These are phyloP conservation scores for Betula pendula DNA, from an alignment of 306 rosid species.

Conservation along the genomic window DNA sequence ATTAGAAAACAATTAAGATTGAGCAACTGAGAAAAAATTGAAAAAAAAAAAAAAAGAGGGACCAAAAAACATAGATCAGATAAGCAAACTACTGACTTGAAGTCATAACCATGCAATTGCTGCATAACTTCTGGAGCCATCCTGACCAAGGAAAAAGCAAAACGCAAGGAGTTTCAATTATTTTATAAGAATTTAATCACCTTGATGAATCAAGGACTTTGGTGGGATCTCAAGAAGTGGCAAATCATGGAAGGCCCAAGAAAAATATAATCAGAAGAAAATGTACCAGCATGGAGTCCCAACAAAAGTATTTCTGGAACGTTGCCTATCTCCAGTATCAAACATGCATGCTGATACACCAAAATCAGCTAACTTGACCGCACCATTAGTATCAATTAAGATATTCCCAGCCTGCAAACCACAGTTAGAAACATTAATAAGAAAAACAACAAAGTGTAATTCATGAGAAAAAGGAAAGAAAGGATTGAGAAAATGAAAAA, in stretches of 20 bases:
- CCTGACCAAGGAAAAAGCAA: slow-evolving; percentile 50
- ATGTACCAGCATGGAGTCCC: slow-evolving; percentile 98
- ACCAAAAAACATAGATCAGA: slow-evolving; percentile 15
- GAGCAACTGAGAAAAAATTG: background rate
- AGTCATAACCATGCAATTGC: slow-evolving; percentile 96
- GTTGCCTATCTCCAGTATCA: slow-evolving; percentile 91
- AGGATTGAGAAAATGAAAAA: slow-evolving; percentile 2
- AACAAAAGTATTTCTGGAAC: slow-evolving; percentile 93
- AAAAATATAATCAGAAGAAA: slow-evolving; percentile 16
- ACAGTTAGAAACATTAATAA: slow-evolving; percentile 29
- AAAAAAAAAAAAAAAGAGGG: background rate
- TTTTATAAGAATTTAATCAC: slow-evolving; percentile 1
- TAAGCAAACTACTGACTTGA: slow-evolving; percentile 65
- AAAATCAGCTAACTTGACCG: slow-evolving; percentile 93
- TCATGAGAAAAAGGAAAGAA: slow-evolving; percentile 3
- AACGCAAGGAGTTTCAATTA: slow-evolving; percentile 11
- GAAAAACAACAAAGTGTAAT: slow-evolving; percentile 16
- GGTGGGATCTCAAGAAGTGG: background rate
- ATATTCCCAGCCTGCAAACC: slow-evolving; percentile 88
- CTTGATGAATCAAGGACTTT: slow-evolving; percentile 7
- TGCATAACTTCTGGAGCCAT: slow-evolving; percentile 99
- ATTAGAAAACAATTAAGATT: slow-evolving; percentile 7
- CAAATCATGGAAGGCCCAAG: slow-evolving; percentile 11
- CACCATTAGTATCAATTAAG: slow-evolving; percentile 80
- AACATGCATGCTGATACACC: slow-evolving; percentile 97